Conservation (phyloP, 148 eudicot genomes). For the Rhododendron simsii region DNA sequence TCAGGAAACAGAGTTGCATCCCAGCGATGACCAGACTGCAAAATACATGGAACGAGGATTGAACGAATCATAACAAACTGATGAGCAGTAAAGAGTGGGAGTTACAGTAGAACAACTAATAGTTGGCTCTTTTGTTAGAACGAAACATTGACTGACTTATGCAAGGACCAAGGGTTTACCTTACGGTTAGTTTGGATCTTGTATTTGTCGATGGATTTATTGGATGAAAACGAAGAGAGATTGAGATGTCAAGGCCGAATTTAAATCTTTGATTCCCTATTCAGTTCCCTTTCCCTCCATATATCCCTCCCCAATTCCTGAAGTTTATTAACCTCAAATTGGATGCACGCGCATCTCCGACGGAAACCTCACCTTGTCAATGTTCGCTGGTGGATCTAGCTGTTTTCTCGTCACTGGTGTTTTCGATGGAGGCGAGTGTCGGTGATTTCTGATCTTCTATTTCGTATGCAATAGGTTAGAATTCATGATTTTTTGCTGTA, state of each 20-base stretch:
- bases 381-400: neutral
- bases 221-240: neutral
- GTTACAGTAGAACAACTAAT: neutral
- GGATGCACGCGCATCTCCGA: neutral
- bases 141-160: neutral
- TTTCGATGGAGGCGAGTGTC: neutral
- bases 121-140: neutral
- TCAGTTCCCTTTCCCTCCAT: neutral
- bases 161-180: neutral
- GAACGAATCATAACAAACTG: slow-evolving; percentile 11
- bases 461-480: neutral
- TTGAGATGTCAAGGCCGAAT: neutral
- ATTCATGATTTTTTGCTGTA: neutral
- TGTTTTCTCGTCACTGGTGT: neutral
- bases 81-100: slow-evolving; percentile 19
- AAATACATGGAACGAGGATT: slow-evolving; percentile 11
- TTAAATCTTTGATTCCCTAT: neutral
- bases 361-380: neutral
- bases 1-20: slow-evolving; percentile 68
- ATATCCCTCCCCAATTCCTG: neutral
- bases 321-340: neutral
- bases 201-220: neutral
- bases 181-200: neutral
- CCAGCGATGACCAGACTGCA: slow-evolving; percentile 82
- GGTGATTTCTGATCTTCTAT: neutral